phyloP scores from a whole-genome alignment of 2,329 filamentous ascomycete genomes.

The Shiraia sp. region DNA sequence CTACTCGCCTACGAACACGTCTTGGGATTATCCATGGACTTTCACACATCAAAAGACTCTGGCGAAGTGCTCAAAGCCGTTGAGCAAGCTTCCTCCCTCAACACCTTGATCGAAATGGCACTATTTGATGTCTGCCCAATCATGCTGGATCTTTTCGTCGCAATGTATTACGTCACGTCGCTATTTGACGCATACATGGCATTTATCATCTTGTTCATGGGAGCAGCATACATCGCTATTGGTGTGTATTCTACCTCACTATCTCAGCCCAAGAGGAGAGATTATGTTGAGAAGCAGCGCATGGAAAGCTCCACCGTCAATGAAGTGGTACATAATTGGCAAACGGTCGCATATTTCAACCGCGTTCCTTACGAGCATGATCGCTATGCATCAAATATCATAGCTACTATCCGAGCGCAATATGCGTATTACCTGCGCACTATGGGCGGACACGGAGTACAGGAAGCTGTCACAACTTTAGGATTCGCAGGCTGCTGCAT shows the following conservation, averaged over 20 bases:
- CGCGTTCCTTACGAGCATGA: constrained; percentile 57
- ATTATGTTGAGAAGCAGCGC: constrained; percentile 50
- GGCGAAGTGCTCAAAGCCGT: constrained; percentile 68
- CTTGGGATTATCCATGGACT: constrained; percentile 71
- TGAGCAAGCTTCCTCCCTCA: constrained; percentile 64
- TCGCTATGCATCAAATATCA: constrained; percentile 51
- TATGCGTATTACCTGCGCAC: constrained; percentile 39
- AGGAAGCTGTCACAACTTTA: constrained; percentile 53
- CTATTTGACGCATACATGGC: constrained; percentile 63
- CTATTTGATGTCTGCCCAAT: constrained; percentile 66
- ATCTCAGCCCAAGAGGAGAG: constrained; percentile 46
- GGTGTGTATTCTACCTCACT: constrained; percentile 51
- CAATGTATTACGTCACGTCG: constrained; percentile 63
- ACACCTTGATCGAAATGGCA: constrained; percentile 62
- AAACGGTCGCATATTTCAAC: constrained; percentile 64
- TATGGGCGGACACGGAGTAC: constrained; percentile 43
- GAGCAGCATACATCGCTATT: constrained; percentile 56
- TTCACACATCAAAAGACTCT: constrained; percentile 67
- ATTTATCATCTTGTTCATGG: constrained; percentile 44
- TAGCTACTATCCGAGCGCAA: constrained; percentile 41
- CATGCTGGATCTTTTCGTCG: constrained; percentile 63
- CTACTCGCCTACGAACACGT: constrained; percentile 68
- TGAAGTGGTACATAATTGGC: constrained; percentile 64
- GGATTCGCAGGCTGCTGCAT: constrained; percentile 55
- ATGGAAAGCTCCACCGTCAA: constrained; percentile 59